Percentiles rank a stretch among this genome's conserved stretches.
phyloP scores from a whole-genome alignment of 2,329 filamentous ascomycete species.

The Colletotrichum agaves region DNA sequence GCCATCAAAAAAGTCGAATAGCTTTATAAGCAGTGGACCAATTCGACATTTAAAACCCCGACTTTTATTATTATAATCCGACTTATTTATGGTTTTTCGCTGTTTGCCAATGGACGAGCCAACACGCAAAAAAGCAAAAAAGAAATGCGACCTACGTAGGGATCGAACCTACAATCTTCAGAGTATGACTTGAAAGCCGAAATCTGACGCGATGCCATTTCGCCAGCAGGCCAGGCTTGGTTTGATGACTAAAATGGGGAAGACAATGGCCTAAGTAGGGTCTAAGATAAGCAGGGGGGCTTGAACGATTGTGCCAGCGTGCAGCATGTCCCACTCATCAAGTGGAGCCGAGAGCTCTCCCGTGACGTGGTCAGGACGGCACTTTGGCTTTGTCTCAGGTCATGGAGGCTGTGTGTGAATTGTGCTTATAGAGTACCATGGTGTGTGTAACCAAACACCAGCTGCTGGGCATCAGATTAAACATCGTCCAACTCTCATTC shows the following conservation, averaged over 20 bases:
- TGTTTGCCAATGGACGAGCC: no score
- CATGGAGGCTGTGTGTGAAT: no score
- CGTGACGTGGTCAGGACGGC: background rate
- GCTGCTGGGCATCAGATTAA: background rate
- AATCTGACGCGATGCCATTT: constrained; percentile 39
- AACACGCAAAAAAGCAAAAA: constrained; percentile 12
- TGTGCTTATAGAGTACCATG: no score
- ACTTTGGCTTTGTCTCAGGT: background rate
- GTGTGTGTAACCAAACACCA: background rate
- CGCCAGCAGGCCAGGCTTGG: constrained; percentile 33
- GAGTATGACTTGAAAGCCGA: constrained; percentile 35
- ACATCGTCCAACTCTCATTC: background rate
- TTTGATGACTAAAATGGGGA: rapidly evolving
- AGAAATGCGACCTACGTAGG: constrained; percentile 31
- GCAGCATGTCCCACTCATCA: background rate
- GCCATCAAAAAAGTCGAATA: no score
- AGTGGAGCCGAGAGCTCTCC: constrained; percentile 1
- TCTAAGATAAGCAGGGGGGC: no score
- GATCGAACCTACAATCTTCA: constrained; percentile 39
- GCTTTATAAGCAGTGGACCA: no score
- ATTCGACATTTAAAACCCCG: no score
- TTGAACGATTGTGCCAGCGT: no score
- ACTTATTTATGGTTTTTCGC: no score
- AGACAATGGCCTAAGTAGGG: background rate
- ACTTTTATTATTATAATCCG: no score